Percentiles rank a stretch among this genome's conserved stretches.
Evolutionary conservation across 2,329 filamentous ascomycete genomes (phyloP).

Genomic region (Bipolaris victoriae): DNA sequence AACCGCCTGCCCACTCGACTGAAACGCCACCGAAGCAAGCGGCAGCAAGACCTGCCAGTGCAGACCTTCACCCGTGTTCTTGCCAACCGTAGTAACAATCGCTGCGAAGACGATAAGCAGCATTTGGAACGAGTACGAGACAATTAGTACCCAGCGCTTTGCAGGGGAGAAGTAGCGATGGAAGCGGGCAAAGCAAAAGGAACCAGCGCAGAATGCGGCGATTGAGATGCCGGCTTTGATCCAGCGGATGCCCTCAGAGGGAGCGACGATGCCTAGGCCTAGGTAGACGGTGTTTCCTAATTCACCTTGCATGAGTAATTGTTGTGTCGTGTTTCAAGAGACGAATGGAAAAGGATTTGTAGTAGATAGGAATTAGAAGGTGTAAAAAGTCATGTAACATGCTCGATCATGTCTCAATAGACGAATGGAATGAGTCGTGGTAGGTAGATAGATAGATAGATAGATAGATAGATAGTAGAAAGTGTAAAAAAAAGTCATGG

Average conservation of each 20-base stretch:
- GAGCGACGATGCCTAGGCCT: constrained; percentile 72
- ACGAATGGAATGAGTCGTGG: no score
- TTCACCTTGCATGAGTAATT: neutral
- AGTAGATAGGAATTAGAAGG: no score
- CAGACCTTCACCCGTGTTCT: constrained; percentile 48
- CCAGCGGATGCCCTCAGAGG: constrained; percentile 63
- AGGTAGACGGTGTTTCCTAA: constrained; percentile 77
- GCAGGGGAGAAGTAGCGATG: constrained; percentile 68
- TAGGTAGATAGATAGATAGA: no score
- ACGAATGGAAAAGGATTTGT: no score
- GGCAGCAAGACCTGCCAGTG: constrained; percentile 65
- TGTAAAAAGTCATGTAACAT: no score
- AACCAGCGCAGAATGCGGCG: constrained; percentile 72
- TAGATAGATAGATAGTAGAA: no score
- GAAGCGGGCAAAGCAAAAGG: constrained; percentile 72
- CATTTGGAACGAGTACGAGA: constrained; percentile 50
- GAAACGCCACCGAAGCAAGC: constrained; percentile 73
- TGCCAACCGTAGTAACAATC: constrained; percentile 53
- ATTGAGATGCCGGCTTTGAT: constrained; percentile 76
- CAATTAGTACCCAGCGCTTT: constrained; percentile 68
- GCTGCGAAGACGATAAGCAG: constrained; percentile 51
- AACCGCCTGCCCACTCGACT: constrained; percentile 80
- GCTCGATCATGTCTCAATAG: no score
- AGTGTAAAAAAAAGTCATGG: no score
- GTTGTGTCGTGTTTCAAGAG: neutral